These are phyloP conservation scores for Lentinula aciculospora DNA, from an alignment of 768 basidiomycete species.

Conservation along the genomic window DNA sequence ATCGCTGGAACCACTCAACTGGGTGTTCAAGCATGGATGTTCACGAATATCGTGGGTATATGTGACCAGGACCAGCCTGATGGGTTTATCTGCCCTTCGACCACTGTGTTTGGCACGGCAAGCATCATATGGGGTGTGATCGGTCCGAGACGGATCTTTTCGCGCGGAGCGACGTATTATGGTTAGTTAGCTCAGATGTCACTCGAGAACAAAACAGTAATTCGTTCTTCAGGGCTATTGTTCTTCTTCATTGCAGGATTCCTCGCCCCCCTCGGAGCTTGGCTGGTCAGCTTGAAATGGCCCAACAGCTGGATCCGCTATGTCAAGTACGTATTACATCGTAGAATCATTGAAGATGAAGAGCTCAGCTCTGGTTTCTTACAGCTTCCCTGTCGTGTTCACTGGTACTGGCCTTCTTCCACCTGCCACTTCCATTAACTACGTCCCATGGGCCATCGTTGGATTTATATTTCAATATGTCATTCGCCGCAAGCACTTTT, in stretches of 20 bases:
- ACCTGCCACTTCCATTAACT: constrained; percentile 64
- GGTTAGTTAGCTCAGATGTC: constrained; percentile 17
- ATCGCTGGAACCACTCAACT: constrained; percentile 71
- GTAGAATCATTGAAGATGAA: neutral
- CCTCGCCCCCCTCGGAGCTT: constrained; percentile 51
- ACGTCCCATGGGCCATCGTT: constrained; percentile 59
- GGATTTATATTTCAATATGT: constrained; percentile 54
- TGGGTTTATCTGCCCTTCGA: constrained; percentile 66
- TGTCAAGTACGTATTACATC: constrained; percentile 44
- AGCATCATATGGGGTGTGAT: constrained; percentile 82
- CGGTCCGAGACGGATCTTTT: constrained; percentile 70
- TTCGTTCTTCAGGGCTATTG: constrained; percentile 33
- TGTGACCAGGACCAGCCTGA: constrained; percentile 49
- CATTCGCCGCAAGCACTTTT: constrained; percentile 53
- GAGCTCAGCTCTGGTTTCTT: neutral
- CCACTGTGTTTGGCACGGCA: constrained; percentile 74
- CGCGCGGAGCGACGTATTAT: constrained; percentile 55
- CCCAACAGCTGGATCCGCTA: constrained; percentile 58
- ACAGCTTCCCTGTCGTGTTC: constrained; percentile 52
- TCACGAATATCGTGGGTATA: constrained; percentile 48
- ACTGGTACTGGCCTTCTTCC: constrained; percentile 57
- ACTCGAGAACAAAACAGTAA: constrained; percentile 8
- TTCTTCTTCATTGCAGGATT: constrained; percentile 81
- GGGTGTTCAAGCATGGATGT: constrained; percentile 75
- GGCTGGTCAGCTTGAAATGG: constrained; percentile 49